Evolutionary conservation across 345 rosid genomes (phyloP), one percentile per base, ranked within the genome.

Genomic region (Sisymbrium irio): DNA sequence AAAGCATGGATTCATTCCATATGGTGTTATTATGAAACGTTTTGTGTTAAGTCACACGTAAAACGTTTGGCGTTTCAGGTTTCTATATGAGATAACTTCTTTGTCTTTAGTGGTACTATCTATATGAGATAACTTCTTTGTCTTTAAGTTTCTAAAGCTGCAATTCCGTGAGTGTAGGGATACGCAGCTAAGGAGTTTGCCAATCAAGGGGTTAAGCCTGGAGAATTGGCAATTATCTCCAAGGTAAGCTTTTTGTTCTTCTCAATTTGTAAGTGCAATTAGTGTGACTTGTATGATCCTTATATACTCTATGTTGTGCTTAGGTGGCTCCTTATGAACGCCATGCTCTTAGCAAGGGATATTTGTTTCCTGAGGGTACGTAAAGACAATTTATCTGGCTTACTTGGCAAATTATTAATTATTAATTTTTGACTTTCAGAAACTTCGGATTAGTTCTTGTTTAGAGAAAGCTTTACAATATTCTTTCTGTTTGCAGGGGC

Each of bases 251-350:
- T 64, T 51, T 22, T 22, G 1, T 22, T 22, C n/a, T n/a, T 59
- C 19, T 54, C 44, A 0, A 7, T n/a, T 41, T 0, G 7, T 9
- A 10, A 59, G 40, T 3, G 19, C n/a, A 32, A 13, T 9, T 6
- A 6, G 0, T 51, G 25, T 19, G n/a, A 42, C 45, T 69, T 69
- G 36, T 32, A 20, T 71, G 63, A 39, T 71, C 51, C 15, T 59
- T 39, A 63, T 47, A 9, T 65, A 15, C 54, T 47, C 18, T 1
- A 41, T 57, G 1, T 58, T 11, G 19, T 11, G n/a, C n/a, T 69
- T 83, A 92, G 99, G 99, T 92, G 79, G 95, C 96, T 71, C 98
- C 97, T 30, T 92, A 89, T 73, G 97, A 92, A 77, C 97, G 97
- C 9, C 97, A 94, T 20, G 97, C 97, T 19, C 94, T 92, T 41